Percentiles rank a stretch among this genome's conserved stretches.
These are phyloP conservation scores for Pythium dissimile DNA, from an alignment of 352 stramenopile genomes.

Conservation along the genomic window DNA sequence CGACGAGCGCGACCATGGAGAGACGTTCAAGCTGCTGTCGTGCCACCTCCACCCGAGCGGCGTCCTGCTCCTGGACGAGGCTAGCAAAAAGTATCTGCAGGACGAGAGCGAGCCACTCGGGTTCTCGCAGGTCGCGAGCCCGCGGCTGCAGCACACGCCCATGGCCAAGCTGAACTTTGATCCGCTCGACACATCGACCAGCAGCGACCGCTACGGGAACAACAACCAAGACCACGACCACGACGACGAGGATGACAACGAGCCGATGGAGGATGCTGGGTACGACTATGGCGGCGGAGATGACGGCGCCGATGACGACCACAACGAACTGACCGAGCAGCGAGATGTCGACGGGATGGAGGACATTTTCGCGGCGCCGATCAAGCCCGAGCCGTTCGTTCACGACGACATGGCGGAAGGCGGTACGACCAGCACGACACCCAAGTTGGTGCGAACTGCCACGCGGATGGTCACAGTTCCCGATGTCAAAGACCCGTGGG, in stretches of 20 bases:
- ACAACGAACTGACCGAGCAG: slow-evolving; percentile 9
- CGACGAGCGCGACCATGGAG: slow-evolving; percentile 70
- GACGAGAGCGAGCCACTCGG: slow-evolving; percentile 7
- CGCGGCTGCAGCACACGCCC: slow-evolving; percentile 19
- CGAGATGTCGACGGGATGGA: slow-evolving; percentile 3
- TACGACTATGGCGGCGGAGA: slow-evolving; percentile 32
- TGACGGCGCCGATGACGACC: slow-evolving; percentile 23
- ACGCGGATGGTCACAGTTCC: not conserved
- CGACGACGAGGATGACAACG: slow-evolving; percentile 23
- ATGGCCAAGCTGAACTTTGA: slow-evolving; percentile 25
- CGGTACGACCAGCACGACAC: not conserved
- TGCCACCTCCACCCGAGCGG: slow-evolving; percentile 70
- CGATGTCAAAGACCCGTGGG: slow-evolving; percentile 62
- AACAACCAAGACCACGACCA: slow-evolving; percentile 22
- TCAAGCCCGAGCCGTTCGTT: slow-evolving; percentile 20
- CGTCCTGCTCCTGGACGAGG: slow-evolving; percentile 75
- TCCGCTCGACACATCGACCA: slow-evolving; percentile 21
- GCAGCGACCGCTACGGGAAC: slow-evolving; percentile 17
- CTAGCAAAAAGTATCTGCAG: slow-evolving; percentile 66
- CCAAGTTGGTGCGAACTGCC: not conserved
- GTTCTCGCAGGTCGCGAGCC: not conserved
- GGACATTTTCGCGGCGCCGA: slow-evolving; percentile 6
- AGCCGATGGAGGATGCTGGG: slow-evolving; percentile 14
- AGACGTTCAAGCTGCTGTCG: slow-evolving; percentile 84
- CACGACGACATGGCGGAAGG: not conserved